Base-by-base conservation (phyloP, 2,329 filamentous ascomycete species). In the Parascedosporium putredinis region DNA sequence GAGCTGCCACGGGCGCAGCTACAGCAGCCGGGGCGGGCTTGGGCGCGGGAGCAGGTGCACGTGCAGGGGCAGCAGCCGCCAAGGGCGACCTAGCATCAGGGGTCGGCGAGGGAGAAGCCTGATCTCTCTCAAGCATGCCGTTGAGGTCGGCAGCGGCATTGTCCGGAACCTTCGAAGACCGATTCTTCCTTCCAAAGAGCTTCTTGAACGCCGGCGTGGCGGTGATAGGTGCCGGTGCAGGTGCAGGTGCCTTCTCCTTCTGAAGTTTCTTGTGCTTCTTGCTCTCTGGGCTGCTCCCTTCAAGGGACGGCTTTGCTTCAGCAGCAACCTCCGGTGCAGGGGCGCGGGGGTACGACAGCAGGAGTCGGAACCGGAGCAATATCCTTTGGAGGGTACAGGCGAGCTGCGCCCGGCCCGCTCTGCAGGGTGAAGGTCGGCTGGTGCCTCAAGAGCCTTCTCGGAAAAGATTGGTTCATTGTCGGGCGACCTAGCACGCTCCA, bases 171-270 rank as follows among this genome's bases (percentile, higher is more conserved):
- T 76, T 84, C 31, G 74, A 82, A 52, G 66, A 59, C 52, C 75
- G 70, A 58, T 81, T 81, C 66, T 79, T 84, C 56, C 79, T 76
- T 44, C 74, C 73, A 58, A 86, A 86, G 38, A 86, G 69, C 64
- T 83, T 84, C 54, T 76, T 76, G 56, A 86, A 73, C 14, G 79
- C 78, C 27, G 69, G 69, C 36, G 61, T 56, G 8, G 38, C 62
- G 51, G 50, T 38, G 58, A 49, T 49, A 12, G 44, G 29, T 22
- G 51, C 38, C 18, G 45, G 29, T n/a, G 43, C 29, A 29, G 49
- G 46, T 34, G 42, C 36, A 5, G 46, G 45, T 23, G 63, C 61
- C 55, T 67, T 67, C 48, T 73, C 71, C 60, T 79, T 81, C 53
- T 78, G 76, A 14, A 79, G 68, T 62, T 78, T 79, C 62, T 75